Evolutionary conservation across 257 asterid genomes (phyloP).

Genomic region (Nicotiana tabacum): DNA sequence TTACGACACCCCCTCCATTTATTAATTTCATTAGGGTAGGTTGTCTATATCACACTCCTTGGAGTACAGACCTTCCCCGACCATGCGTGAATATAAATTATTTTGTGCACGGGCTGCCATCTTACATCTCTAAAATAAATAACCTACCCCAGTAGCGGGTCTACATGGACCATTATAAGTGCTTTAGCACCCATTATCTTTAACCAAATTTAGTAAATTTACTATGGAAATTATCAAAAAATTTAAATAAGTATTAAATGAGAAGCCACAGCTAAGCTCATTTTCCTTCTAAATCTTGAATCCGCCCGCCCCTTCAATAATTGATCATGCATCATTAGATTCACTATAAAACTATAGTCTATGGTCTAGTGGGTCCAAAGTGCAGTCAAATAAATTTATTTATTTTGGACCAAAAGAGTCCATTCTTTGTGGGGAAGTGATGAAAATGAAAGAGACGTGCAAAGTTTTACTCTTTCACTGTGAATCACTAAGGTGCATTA

Average conservation of each 20-base stretch:
- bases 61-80: no score
- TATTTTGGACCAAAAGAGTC: background rate
- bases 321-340: background rate
- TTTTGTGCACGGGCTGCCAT: background rate
- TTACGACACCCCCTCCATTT: no score
- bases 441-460: background rate
- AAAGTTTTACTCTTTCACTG: background rate
- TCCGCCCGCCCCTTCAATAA: background rate
- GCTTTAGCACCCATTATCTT: no score
- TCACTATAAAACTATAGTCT: background rate
- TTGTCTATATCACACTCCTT: no score
- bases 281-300: no score
- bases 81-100: no score
- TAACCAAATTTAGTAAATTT: no score
- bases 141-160: background rate
- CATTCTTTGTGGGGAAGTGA: background rate
- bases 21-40: no score
- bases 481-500: background rate
- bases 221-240: no score
- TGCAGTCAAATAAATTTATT: background rate
- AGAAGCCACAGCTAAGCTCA: no score
- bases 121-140: background rate
- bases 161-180: no score
- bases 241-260: no score
- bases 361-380: background rate